Evolutionary conservation across 495 filamentous ascomycete genomes (phyloP), one percentile per base, ranked within the genome.

Genomic region (Lasiosphaeris hirsuta): DNA sequence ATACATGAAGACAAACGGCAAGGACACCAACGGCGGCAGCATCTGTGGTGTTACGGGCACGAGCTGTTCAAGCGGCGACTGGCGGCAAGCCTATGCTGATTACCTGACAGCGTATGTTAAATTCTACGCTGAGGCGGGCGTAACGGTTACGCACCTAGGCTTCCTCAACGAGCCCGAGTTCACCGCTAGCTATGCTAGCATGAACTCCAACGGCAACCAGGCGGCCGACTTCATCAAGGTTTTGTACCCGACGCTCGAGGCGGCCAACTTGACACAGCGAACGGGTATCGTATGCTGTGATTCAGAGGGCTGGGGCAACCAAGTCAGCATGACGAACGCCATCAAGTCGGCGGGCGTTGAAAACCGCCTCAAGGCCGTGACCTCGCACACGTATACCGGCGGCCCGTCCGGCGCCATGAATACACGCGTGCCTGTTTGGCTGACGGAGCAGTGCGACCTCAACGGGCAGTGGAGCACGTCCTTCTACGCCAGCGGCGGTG

Each of bases 61-160:
- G 23, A 30, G 23, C 23, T 30, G 23, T 5, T 30, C 23, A 5
- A 30, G 23, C 23, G 23, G 23, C 23, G 23, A 30, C 5, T 30
- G 23, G 23, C 23, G 23, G 23, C 23, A 30, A 30, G 23, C 23
- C 23, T 30, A 30, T 30, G 23, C 23, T 30, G 23, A 30, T 30
- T 30, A 30, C 23, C 23, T 30, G 23, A 30, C 23, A 5, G 70
- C 78, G 38, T 83, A 81, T 54, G 64, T 79, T 33, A 64, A 76
- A 43, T 77, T 73, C 62, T 85, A 84, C 64, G 59, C 67, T 7
- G 67, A 73, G 42, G 69, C 70, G n/a, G 81, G 80, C 15, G 75
- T 84, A 9, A 69, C 68, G 5, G 70, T 84, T 38, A 74, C 76
- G 5, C 75, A 79, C 64, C 63, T 78, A 36, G 81, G 75, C 38